phyloP scores from a whole-genome alignment of 257 asterid species.

The Ilex asprella region DNA sequence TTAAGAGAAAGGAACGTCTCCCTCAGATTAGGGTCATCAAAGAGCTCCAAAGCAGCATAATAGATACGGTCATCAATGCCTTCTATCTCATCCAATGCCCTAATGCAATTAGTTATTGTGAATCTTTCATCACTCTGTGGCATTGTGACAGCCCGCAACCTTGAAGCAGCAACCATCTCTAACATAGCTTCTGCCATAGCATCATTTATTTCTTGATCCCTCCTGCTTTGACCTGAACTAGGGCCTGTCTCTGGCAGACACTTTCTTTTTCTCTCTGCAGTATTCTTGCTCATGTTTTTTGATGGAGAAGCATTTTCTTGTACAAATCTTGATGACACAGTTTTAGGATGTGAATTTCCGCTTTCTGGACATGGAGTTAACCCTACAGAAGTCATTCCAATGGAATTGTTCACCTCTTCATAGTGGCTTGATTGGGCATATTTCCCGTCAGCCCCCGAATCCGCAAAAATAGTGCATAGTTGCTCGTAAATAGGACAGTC shows the following conservation, averaged over 20 bases:
- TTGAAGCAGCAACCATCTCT: slow-evolving; percentile 67
- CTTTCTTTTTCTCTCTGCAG: slow-evolving; percentile 66
- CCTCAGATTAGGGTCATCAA: slow-evolving; percentile 57
- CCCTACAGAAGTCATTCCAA: slow-evolving; percentile 15
- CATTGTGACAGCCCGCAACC: slow-evolving; percentile 23
- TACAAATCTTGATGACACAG: slow-evolving; percentile 36
- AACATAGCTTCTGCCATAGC: slow-evolving; percentile 55
- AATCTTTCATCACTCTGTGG: slow-evolving; percentile 41
- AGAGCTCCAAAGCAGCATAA: slow-evolving; percentile 70
- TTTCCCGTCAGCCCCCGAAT: slow-evolving; percentile 74
- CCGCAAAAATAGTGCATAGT: slow-evolving; percentile 77
- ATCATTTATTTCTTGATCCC: slow-evolving; percentile 41
- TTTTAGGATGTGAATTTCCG: slow-evolving; percentile 31
- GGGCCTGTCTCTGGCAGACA: slow-evolving; percentile 42
- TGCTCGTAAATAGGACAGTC: slow-evolving; percentile 83
- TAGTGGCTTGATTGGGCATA: slow-evolving; percentile 97
- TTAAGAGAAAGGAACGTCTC: slow-evolving; percentile 65
- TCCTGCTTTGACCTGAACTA: slow-evolving; percentile 32
- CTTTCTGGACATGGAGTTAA: slow-evolving; percentile 26
- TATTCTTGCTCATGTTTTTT: slow-evolving; percentile 27
- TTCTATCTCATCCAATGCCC: slow-evolving; percentile 72
- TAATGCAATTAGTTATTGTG: slow-evolving; percentile 62
- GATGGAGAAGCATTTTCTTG: slow-evolving; percentile 40
- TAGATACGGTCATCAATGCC: slow-evolving; percentile 60
- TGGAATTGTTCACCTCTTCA: slow-evolving; percentile 48